Evolutionary conservation across 2,329 filamentous ascomycete genomes (phyloP).

Genomic region (Hyphodiscus sp.): DNA sequence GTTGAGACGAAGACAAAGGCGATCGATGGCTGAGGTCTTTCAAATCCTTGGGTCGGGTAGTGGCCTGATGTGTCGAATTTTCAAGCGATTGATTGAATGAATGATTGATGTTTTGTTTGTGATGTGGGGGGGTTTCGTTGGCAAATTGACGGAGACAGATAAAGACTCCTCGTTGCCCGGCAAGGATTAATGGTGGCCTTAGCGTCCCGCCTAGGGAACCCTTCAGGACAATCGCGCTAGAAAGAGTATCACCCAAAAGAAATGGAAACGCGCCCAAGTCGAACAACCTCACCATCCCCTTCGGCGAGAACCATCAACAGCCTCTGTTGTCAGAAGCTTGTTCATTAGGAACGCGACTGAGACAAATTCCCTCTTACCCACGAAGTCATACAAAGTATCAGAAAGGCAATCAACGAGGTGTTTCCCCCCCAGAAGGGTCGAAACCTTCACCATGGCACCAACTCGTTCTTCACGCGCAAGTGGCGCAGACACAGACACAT

Average conservation of each 20-base stretch:
- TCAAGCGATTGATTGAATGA: neutral
- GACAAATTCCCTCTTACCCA: neutral
- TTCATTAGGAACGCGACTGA: conserved; percentile 16
- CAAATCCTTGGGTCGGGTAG: neutral
- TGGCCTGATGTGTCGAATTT: neutral
- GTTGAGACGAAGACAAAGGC: neutral
- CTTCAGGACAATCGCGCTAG: neutral
- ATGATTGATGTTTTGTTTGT: neutral
- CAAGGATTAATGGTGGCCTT: too few relatives aligned
- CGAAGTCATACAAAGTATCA: conserved; percentile 5
- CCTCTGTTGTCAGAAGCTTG: conserved; percentile 3
- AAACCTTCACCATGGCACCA: conserved; percentile 44
- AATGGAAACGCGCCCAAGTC: neutral
- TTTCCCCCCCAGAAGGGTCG: conserved; percentile 20
- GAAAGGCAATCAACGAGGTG: conserved; percentile 11
- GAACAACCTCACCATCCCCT: conserved; percentile 3
- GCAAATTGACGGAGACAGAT: too few relatives aligned
- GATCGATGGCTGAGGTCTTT: neutral
- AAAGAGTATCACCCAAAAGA: too few relatives aligned
- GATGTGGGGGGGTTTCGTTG: neutral
- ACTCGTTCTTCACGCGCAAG: conserved; percentile 45
- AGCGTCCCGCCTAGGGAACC: too few relatives aligned
- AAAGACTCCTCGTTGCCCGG: too few relatives aligned
- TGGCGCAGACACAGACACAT: conserved; percentile 44
- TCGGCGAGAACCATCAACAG: conserved; percentile 8